phyloP scores from a whole-genome alignment of 2,329 filamentous ascomycete genomes.

The Microsporum canis region DNA sequence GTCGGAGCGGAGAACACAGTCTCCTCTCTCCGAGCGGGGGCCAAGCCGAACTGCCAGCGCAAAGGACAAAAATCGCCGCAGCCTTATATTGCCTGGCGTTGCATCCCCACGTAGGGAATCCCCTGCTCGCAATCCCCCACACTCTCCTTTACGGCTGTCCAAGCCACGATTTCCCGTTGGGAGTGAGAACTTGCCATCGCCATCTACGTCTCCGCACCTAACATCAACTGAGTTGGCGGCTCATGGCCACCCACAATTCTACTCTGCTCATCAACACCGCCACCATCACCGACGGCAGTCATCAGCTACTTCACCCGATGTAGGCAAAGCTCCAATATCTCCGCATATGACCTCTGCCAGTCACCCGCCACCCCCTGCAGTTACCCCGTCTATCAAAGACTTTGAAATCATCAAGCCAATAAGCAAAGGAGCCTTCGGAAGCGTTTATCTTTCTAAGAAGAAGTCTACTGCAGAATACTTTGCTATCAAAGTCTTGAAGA shows the following conservation, averaged over 20 bases:
- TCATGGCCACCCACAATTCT: slow-evolving; percentile 42
- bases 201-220: slow-evolving; percentile 80
- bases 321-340: slow-evolving; percentile 59
- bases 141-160: slow-evolving; percentile 73
- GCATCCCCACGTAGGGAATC: slow-evolving; percentile 74
- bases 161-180: slow-evolving; percentile 61
- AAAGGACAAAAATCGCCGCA: slow-evolving; percentile 71
- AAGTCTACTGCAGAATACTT: slow-evolving; percentile 98
- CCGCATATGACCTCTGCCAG: slow-evolving; percentile 67
- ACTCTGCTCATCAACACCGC: slow-evolving; percentile 37
- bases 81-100: slow-evolving; percentile 68
- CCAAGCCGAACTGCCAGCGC: slow-evolving; percentile 66
- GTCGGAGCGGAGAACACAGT: slow-evolving; percentile 67
- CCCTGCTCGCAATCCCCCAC: slow-evolving; percentile 67
- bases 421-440: slow-evolving; percentile 96
- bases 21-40: slow-evolving; percentile 77
- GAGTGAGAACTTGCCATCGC: slow-evolving; percentile 53
- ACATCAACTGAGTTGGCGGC: slow-evolving; percentile 57
- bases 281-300: slow-evolving; percentile 80
- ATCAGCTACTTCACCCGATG: slow-evolving; percentile 70
- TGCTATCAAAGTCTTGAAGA: slow-evolving; percentile 96
- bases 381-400: slow-evolving; percentile 94
- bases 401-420: slow-evolving; percentile 99
- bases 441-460: slow-evolving; percentile 96
- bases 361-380: slow-evolving; percentile 73